phyloP scores from a whole-genome alignment of 176 grass and related monocot species.

The Tillandsia leiboldiana region DNA sequence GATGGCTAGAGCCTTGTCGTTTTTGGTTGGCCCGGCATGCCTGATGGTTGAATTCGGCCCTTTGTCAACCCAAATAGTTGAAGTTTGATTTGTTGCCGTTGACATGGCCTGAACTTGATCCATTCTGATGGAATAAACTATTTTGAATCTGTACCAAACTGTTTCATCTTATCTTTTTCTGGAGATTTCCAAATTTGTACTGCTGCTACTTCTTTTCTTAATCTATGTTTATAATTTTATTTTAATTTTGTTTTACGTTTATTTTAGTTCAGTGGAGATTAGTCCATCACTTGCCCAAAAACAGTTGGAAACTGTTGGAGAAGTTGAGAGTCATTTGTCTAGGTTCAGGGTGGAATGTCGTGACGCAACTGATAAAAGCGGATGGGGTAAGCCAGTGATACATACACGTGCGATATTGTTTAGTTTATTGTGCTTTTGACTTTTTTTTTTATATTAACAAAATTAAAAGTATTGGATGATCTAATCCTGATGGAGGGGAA shows the following conservation, averaged over 20 bases:
- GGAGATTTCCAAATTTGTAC: too few species aligned
- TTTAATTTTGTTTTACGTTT: slow-evolving; percentile 2
- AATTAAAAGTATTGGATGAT: not conserved
- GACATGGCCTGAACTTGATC: too few species aligned
- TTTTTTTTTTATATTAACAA: not conserved
- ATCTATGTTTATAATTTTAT: not conserved
- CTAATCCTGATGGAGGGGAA: too few species aligned
- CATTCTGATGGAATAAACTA: too few species aligned
- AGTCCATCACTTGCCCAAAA: slow-evolving; percentile 92
- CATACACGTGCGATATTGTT: not conserved
- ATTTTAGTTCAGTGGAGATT: slow-evolving; percentile 91
- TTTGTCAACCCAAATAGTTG: too few species aligned
- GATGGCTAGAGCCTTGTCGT: too few species aligned
- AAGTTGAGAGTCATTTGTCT: slow-evolving; percentile 82
- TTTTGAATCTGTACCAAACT: slow-evolving; percentile 8
- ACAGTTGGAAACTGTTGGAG: slow-evolving; percentile 75
- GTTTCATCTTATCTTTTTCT: not conserved
- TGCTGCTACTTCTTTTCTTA: too few species aligned
- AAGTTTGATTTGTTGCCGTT: too few species aligned
- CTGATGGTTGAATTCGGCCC: too few species aligned
- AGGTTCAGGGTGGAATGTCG: slow-evolving; percentile 67
- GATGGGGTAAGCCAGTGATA: slow-evolving; percentile 62
- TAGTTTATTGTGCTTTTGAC: not conserved
- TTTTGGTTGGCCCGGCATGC: too few species aligned
- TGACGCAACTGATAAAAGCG: slow-evolving; percentile 76